Percentiles rank a stretch among this genome's conserved stretches.
Conservation (phyloP, 148 eudicot species). For the Drosera capensis region DNA sequence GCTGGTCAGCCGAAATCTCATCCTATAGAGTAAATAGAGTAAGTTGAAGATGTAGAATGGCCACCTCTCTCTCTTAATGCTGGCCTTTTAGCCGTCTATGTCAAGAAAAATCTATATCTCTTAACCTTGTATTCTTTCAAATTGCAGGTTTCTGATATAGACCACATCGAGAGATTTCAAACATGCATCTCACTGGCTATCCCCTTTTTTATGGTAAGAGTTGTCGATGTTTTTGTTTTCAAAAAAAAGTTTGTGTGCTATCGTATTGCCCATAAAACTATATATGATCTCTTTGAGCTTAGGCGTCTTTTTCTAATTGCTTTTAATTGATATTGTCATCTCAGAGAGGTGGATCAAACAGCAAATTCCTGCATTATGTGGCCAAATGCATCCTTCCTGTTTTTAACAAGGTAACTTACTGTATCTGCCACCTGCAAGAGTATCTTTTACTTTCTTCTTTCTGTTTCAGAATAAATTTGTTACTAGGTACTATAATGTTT, state of each 20-base stretch:
- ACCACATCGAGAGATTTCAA: slow-evolving; percentile 68
- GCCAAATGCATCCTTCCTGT: slow-evolving; percentile 73
- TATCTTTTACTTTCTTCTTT: not conserved
- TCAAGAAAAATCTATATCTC: not conserved
- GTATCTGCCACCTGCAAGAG: not conserved
- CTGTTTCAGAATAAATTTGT: no score
- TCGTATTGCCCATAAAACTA: no score
- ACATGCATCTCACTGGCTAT: slow-evolving; percentile 77
- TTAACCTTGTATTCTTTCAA: not conserved
- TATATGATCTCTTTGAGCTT: no score
- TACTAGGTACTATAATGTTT: no score
- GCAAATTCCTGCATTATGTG: slow-evolving; percentile 73
- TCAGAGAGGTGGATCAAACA: slow-evolving; percentile 87
- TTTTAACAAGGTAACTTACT: slow-evolving; percentile 57
- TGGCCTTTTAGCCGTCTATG: no score
- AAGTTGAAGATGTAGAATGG: no score
- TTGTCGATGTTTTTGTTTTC: not conserved
- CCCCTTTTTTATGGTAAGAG: slow-evolving; percentile 64
- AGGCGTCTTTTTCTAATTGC: no score
- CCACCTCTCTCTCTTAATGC: no score
- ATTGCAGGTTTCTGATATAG: slow-evolving; percentile 65
- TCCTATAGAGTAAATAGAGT: no score
- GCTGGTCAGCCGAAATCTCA: no score
- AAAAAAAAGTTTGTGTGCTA: no score
- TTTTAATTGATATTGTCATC: no score